A percentile compares a stretch with the other conserved stretches of the same genome.
phyloP scores from a whole-genome alignment of 768 basidiomycete genomes.

The Psilocybe cubensis region DNA sequence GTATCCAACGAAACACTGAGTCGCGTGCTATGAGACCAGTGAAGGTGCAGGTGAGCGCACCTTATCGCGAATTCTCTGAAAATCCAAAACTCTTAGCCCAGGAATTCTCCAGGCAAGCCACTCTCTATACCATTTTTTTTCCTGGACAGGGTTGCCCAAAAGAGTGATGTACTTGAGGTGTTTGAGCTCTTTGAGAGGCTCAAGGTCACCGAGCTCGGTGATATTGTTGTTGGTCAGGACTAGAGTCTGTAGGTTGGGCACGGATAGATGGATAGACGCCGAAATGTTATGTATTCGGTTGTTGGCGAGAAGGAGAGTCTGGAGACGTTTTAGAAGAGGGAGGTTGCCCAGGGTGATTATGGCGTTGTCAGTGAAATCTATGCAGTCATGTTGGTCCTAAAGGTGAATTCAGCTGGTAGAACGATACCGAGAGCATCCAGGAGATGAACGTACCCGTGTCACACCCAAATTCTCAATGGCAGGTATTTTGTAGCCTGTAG shows the following conservation, averaged over 20 bases:
- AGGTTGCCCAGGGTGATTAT: conserved; percentile 83
- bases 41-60: conserved; percentile 60
- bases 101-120: conserved; percentile 92
- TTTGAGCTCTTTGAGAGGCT: conserved; percentile 77
- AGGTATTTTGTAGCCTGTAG: conserved; percentile 88
- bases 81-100: conserved; percentile 90
- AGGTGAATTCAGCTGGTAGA: conserved; percentile 10
- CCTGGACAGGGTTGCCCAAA: conserved; percentile 81
- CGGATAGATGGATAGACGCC: conserved; percentile 78
- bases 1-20: conserved; percentile 15
- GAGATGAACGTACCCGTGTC: conserved; percentile 63
- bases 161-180: conserved; percentile 77
- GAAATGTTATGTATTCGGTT: conserved; percentile 88
- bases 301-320: conserved; percentile 85
- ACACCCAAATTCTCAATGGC: conserved; percentile 97
- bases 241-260: conserved; percentile 82
- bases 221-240: conserved; percentile 85
- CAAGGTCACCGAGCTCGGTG: conserved; percentile 81
- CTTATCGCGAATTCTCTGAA: conserved; percentile 93
- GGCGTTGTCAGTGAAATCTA: conserved; percentile 93
- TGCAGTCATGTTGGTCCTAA: conserved; percentile 92
- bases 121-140: conserved; percentile 96
- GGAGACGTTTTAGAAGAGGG: conserved; percentile 83
- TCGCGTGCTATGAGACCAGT: conserved; percentile 16
- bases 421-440: not conserved